Conservation (phyloP, 2,329 filamentous ascomycete genomes). For the Aureobasidium leucospermi region DNA sequence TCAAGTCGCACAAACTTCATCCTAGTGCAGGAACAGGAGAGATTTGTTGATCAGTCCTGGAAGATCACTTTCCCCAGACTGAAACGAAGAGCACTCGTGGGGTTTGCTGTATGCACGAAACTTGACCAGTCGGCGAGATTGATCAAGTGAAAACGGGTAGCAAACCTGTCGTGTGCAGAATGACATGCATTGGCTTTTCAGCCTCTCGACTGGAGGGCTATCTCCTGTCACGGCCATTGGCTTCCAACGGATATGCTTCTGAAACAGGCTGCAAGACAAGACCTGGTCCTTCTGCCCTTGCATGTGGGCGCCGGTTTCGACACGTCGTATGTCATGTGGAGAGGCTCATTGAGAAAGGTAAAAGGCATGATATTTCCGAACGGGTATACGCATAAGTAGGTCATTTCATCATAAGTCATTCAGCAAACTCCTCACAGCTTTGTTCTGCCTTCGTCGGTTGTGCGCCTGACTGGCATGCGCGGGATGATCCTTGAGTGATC, state of each 20-base stretch:
- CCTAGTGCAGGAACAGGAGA: neutral
- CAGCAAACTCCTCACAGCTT: constrained; percentile 24
- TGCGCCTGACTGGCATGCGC: constrained; percentile 20
- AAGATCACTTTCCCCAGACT: neutral
- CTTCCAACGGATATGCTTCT: neutral
- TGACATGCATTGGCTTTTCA: neutral
- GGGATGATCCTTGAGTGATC: constrained; percentile 14
- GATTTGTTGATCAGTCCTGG: neutral
- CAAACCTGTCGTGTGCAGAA: constrained; percentile 3
- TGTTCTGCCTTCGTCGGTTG: constrained; percentile 30
- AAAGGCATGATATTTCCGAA: neutral
- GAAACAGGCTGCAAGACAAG: neutral
- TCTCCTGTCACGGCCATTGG: neutral
- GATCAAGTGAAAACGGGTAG: neutral
- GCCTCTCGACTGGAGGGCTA: neutral
- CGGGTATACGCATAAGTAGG: constrained; percentile 1
- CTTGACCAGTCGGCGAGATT: neutral
- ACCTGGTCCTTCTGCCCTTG: neutral
- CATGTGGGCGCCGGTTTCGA: neutral
- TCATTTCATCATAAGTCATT: constrained; percentile 10
- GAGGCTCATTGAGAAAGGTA: neutral
- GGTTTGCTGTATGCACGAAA: neutral
- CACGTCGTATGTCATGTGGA: neutral
- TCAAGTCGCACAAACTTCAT: neutral
- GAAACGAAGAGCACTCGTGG: neutral